Evolutionary conservation across 129 eudicot genomes (phyloP), one percentile per base, ranked within the genome.

Genomic region (Glebionis coronaria): DNA sequence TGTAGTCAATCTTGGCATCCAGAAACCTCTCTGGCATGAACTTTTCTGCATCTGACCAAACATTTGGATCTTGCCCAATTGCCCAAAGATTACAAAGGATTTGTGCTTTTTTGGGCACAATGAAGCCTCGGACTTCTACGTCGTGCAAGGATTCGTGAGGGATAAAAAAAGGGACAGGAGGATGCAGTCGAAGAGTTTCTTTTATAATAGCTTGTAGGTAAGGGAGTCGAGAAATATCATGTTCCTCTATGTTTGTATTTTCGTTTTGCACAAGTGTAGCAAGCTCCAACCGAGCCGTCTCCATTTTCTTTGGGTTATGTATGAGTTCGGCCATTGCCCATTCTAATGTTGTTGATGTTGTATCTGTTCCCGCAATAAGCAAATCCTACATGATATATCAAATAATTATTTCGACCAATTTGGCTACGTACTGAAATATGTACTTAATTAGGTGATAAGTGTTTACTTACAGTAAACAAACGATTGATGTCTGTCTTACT

Each of bases 101-200:
- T 66, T 66, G 47, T 49, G 71, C 45, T n/a, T 66, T 15, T 68
- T 68, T 42, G 2, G 42, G 42, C 42, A 35, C 42, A 35, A 35
- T 35, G 42, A 35, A 35, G 42, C 42, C 42, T 6, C 7, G 42
- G 9, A 35, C 42, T 35, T 35, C 42, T 35, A 35, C 9, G 42
- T 35, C 42, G 0, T 5, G 42, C 42, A 35, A 35, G 1, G 42
- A 5, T 35, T 35, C 9, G 2, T 35, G 42, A 35, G 42, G 42
- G 42, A 35, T 35, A 35, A 35, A 35, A 15, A 82, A 67, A 12
- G 84, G 84, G 3, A 6, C 73, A 0, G 81, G 69, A 14, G 87
- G 87, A 56, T 82, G 87, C 1, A 82, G 44, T 0, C 87, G 61
- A 3, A 78, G 44, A 19, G 83, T 78, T 65, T 82, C 86, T 63